Conservation (phyloP, 2,329 filamentous ascomycete genomes). For the Myriosclerotinia scirpicola region DNA sequence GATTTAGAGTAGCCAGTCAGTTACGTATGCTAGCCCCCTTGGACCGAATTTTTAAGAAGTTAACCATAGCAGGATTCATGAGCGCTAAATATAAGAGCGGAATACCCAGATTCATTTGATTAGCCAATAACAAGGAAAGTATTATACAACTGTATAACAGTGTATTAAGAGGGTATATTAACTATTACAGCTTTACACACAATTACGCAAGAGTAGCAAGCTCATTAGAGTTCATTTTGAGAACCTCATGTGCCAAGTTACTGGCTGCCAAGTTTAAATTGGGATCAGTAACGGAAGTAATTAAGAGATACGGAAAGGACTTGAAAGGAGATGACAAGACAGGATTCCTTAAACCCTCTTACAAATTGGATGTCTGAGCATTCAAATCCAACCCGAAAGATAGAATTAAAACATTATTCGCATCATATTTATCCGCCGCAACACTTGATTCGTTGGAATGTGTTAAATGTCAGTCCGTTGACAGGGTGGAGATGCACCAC, state of each 20-base stretch:
- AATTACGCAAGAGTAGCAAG: not conserved
- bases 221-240: not conserved
- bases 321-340: not conserved
- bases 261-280: not conserved
- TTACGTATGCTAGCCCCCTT: not conserved
- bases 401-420: too few relatives aligned
- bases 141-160: not conserved
- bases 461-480: not conserved
- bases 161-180: not conserved
- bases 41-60: not conserved
- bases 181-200: not conserved
- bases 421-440: too few relatives aligned
- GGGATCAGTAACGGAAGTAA: not conserved
- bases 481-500: not conserved
- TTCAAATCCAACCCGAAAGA: too few relatives aligned
- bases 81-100: not conserved
- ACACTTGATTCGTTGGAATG: too few relatives aligned
- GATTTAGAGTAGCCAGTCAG: not conserved
- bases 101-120: not conserved
- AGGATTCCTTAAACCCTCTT: not conserved
- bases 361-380: too few relatives aligned
- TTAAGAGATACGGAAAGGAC: not conserved
- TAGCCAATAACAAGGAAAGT: not conserved
- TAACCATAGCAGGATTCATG: not conserved
- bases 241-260: not conserved